Evolutionary conservation across 768 basidiomycete species (phyloP), one percentile per base, ranked within the genome.

Genomic region (Pholiota molesta): DNA sequence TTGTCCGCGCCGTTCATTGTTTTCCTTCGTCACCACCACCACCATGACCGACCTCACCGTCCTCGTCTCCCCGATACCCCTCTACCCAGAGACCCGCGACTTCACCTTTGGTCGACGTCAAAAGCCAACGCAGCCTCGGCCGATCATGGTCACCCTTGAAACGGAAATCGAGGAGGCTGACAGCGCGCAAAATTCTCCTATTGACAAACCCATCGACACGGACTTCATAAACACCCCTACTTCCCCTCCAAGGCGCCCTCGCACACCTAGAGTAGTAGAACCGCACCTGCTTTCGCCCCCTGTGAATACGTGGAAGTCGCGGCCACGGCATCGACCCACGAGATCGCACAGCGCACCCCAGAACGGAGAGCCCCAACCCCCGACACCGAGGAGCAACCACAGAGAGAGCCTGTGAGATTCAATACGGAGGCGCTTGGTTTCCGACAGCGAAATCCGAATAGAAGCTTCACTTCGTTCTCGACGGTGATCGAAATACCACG

Each of bases 11-110:
- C 51, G 29, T 28, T 14, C 42, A n/a, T 52, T 47, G 17, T 54
- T 49, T 44, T 57, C 35, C 31, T 21, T 55, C 28, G 4, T 4
- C 26, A 11, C 40, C 19, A 59, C 61, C 21, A 60, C 65, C 65
- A 66, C 66, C 42, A 83, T 83, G 82, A 76, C 83, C 4, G 83
- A 84, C 70, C 76, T 84, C 19, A 84, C 83, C 1, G 81, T 83
- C 29, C 78, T 85, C 49, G 74, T 83, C 44, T 78, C 81, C n/a
- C 81, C 82, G 2, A 76, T 77, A 19, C 79, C 80, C 33, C 71
- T 82, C 52, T 76, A 79, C 63, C 78, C 79, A 35, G 64, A 69
- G 42, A 72, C 74, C 45, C 70, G 69, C 13, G 66, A 70, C 47
- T 77, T 78, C 53, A 65, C 72, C 1, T 78, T 79, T 59, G 71